Conservation (phyloP, 1,284 basidiomycete species). For the Ganoderma sp. region DNA sequence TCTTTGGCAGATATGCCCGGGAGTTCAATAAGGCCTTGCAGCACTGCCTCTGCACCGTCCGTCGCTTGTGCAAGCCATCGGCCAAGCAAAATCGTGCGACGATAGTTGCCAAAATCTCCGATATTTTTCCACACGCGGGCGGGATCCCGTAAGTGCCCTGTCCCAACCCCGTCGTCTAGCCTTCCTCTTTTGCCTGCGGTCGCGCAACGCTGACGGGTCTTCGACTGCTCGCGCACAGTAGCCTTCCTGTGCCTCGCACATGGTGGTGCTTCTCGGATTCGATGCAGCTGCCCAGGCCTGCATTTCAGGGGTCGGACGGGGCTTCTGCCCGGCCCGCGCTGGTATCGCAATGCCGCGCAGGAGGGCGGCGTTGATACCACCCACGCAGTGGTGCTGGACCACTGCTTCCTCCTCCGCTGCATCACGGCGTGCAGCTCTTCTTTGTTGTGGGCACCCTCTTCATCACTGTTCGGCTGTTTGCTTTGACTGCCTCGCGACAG, state of each 20-base stretch:
- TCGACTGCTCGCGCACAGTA: neutral
- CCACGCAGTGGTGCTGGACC: neutral
- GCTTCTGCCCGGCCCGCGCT: neutral
- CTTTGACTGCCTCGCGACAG: neutral
- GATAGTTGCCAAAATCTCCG: neutral
- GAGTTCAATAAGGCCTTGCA: neutral
- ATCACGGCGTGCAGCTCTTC: constrained; percentile 6
- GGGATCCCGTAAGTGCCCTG: neutral
- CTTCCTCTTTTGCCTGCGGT: neutral
- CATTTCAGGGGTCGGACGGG: neutral
- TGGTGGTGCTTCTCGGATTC: neutral
- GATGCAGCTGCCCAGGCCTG: neutral
- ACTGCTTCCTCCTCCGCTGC: constrained; percentile 1
- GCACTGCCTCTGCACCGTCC: neutral
- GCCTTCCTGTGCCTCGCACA: neutral
- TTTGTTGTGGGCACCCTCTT: neutral
- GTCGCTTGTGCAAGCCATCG: neutral
- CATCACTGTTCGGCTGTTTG: constrained; percentile 1
- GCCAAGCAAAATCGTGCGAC: neutral
- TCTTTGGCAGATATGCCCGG: neutral
- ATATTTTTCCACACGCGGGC: neutral
- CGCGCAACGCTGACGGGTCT: neutral
- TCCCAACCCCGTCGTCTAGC: neutral
- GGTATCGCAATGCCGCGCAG: neutral
- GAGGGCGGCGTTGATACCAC: neutral